These are phyloP conservation scores for Fusarium incarnatum DNA, from an alignment of 2,329 filamentous ascomycete genomes.

Conservation along the genomic window DNA sequence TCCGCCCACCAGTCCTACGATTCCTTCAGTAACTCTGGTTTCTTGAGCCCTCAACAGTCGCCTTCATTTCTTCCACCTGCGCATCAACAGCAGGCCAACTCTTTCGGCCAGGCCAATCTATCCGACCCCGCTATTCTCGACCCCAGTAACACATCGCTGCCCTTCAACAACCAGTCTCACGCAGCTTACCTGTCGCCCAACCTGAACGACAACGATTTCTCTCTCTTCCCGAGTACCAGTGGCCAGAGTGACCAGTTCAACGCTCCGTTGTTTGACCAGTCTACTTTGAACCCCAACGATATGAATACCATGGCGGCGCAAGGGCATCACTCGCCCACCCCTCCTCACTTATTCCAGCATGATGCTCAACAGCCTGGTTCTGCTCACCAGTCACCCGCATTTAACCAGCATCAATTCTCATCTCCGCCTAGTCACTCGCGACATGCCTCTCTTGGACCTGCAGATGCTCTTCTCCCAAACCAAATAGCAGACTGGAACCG, in stretches of 20 bases:
- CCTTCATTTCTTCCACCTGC: constrained; percentile 49
- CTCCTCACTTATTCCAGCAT: constrained; percentile 65
- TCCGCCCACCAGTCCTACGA: constrained; percentile 56
- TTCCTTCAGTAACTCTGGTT: constrained; percentile 59
- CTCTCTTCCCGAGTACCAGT: constrained; percentile 69
- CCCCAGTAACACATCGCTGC: constrained; percentile 51
- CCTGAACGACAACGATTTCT: constrained; percentile 69
- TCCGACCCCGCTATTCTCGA: constrained; percentile 56
- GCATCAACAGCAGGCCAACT: constrained; percentile 46
- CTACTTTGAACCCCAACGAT: constrained; percentile 59
- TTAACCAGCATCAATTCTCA: constrained; percentile 67
- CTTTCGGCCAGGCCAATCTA: constrained; percentile 48
- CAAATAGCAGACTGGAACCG: constrained; percentile 66
- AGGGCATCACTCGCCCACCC: constrained; percentile 67
- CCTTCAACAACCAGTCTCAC: constrained; percentile 59
- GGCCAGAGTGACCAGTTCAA: constrained; percentile 69
- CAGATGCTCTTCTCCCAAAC: constrained; percentile 66
- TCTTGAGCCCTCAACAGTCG: constrained; percentile 61
- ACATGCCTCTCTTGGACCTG: constrained; percentile 67
- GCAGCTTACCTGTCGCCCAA: constrained; percentile 62
- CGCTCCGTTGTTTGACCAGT: constrained; percentile 68
- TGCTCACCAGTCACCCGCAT: constrained; percentile 67
- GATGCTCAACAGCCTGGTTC: constrained; percentile 61
- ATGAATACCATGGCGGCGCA: constrained; percentile 67
- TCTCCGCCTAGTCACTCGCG: constrained; percentile 65